These are phyloP conservation scores for Ophiostoma himal-ulmi DNA, from an alignment of 2,329 filamentous ascomycete species.

Conservation along the genomic window DNA sequence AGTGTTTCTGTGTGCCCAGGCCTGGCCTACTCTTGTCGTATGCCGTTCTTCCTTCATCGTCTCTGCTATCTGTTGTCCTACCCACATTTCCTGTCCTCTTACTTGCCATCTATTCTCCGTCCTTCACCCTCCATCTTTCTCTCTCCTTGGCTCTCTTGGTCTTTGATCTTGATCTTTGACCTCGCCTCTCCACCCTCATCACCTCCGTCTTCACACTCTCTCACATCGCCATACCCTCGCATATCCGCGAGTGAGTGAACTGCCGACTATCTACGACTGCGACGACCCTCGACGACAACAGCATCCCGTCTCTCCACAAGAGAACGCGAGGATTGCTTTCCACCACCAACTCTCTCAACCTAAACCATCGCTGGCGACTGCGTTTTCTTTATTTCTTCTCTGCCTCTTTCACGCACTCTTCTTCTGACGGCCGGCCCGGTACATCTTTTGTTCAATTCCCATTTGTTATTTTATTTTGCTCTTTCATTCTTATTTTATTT, in stretches of 20 bases:
- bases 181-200: not conserved
- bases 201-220: slow-evolving; percentile 1
- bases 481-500: slow-evolving; percentile 9
- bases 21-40: slow-evolving; percentile 12
- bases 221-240: slow-evolving; percentile 11
- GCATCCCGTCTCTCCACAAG: not conserved
- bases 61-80: not conserved
- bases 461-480: slow-evolving; percentile 17
- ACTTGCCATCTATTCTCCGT: not conserved
- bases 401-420: not conserved
- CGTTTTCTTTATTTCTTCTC: slow-evolving; percentile 30
- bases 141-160: not conserved
- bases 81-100: not conserved
- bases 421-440: slow-evolving; percentile 29
- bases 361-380: slow-evolving; percentile 34
- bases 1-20: slow-evolving; percentile 13
- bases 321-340: not conserved
- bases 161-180: not conserved
- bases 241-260: not conserved
- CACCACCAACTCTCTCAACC: not conserved
- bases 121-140: not conserved
- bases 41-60: not conserved
- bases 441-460: slow-evolving; percentile 16
- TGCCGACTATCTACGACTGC: not conserved
- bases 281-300: not conserved